phyloP scores from a whole-genome alignment of 805 yeast species.

The Kodamaea kaohsiungensis region DNA sequence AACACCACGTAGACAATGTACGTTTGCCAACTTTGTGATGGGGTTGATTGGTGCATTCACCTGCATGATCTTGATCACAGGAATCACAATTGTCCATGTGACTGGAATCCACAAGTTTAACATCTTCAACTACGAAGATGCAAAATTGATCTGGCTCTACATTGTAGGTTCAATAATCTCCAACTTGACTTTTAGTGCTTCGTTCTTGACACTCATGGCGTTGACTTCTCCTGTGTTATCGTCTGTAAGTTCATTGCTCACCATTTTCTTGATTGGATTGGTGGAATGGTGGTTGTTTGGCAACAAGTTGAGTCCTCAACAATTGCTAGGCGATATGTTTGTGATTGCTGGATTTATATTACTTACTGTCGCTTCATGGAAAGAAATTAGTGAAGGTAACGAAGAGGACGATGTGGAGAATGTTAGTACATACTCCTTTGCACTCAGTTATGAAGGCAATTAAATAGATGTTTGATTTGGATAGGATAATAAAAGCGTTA shows the following conservation, averaged over 20 bases:
- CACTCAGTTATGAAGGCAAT: slow-evolving; percentile 28
- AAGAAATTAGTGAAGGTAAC: slow-evolving; percentile 54
- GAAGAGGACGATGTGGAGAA: slow-evolving; percentile 47
- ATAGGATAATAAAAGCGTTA: background rate
- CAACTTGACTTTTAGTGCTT: slow-evolving; percentile 67
- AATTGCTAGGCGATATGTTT: slow-evolving; percentile 66
- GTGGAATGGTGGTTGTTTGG: slow-evolving; percentile 73
- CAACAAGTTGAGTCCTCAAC: slow-evolving; percentile 52
- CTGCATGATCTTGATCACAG: slow-evolving; percentile 46
- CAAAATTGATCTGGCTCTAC: slow-evolving; percentile 42
- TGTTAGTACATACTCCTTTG: slow-evolving; percentile 43
- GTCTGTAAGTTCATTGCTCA: slow-evolving; percentile 64
- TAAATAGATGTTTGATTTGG: background rate
- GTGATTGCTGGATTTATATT: slow-evolving; percentile 70
- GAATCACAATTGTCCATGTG: slow-evolving; percentile 51
- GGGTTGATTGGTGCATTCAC: slow-evolving; percentile 65
- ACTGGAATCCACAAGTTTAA: slow-evolving; percentile 59
- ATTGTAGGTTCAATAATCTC: slow-evolving; percentile 56
- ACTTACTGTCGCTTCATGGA: slow-evolving; percentile 66
- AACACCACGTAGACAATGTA: slow-evolving; percentile 65
- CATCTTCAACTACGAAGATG: slow-evolving; percentile 47
- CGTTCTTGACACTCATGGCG: slow-evolving; percentile 77
- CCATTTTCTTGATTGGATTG: slow-evolving; percentile 77
- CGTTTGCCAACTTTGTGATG: slow-evolving; percentile 79
- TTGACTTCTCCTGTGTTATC: slow-evolving; percentile 84